Conservation (phyloP, 2,329 filamentous ascomycete species). For the Claviceps monticola region DNA sequence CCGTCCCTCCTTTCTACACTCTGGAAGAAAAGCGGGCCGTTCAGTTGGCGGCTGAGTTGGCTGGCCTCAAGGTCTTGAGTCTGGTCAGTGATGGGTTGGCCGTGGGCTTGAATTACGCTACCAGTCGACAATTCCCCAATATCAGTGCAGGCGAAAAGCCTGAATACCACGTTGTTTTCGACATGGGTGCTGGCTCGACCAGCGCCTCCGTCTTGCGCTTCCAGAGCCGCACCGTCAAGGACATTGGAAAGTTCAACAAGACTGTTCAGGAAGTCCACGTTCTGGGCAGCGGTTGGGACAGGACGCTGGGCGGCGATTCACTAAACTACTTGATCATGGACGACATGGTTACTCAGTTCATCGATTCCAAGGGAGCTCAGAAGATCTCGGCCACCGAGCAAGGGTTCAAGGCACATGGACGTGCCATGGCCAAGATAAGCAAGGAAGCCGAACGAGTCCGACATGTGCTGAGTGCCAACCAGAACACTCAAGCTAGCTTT, state of each 20-base stretch:
- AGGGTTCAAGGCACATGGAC: conserved; percentile 59
- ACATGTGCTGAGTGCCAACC: conserved; percentile 87
- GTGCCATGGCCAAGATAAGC: conserved; percentile 76
- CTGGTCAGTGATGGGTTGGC: conserved; percentile 82
- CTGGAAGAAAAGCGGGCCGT: conserved; percentile 80
- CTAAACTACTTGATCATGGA: conserved; percentile 81
- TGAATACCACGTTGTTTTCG: conserved; percentile 86
- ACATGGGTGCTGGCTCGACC: conserved; percentile 93
- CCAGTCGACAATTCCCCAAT: conserved; percentile 75
- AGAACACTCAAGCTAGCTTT: conserved; percentile 64
- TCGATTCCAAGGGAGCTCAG: conserved; percentile 54
- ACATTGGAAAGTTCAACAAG: conserved; percentile 87
- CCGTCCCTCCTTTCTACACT: conserved; percentile 81
- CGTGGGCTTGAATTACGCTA: conserved; percentile 91
- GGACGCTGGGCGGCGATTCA: conserved; percentile 75
- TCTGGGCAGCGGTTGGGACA: conserved; percentile 76
- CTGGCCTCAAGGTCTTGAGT: conserved; percentile 72
- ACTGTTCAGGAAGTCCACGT: conserved; percentile 92
- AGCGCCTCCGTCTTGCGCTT: conserved; percentile 84
- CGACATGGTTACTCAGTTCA: conserved; percentile 72
- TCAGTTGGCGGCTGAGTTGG: conserved; percentile 70
- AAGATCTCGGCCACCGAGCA: conserved; percentile 47
- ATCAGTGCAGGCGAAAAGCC: conserved; percentile 71
- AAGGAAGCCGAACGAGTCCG: conserved; percentile 82
- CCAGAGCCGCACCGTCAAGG: conserved; percentile 79